Percentiles rank a stretch among this genome's conserved stretches.
Evolutionary conservation across 768 basidiomycete genomes (phyloP).

Genomic region (Xerocomellus intermedius): DNA sequence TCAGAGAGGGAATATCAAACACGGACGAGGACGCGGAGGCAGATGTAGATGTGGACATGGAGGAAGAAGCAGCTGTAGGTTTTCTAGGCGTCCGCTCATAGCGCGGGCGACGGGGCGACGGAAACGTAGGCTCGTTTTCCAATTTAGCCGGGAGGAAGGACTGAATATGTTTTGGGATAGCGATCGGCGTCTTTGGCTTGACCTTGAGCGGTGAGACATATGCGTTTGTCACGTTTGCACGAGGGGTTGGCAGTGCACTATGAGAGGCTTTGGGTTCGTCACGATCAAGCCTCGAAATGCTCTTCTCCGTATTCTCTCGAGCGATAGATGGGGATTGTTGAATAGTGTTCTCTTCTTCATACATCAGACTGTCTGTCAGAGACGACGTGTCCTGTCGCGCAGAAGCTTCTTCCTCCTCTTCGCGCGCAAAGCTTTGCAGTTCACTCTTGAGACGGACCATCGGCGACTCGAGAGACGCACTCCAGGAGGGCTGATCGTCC

Average conservation of each 20-base stretch:
- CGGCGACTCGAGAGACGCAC: conserved; percentile 71
- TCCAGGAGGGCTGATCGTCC: conserved; percentile 64
- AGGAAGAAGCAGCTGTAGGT: conserved; percentile 8
- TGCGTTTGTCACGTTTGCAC: conserved; percentile 30
- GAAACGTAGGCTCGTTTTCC: conserved; percentile 53
- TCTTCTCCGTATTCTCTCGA: conserved; percentile 49
- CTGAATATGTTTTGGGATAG: conserved; percentile 49
- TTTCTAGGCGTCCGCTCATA: conserved; percentile 31
- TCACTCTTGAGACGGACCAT: conserved; percentile 65
- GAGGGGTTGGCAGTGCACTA: conserved; percentile 36
- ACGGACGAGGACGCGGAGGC: conserved; percentile 22
- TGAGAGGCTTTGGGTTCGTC: conserved; percentile 46
- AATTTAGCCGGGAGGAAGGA: conserved; percentile 68
- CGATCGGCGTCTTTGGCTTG: conserved; percentile 58
- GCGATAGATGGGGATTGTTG: conserved; percentile 29
- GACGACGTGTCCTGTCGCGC: conserved; percentile 19
- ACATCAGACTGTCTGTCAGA: conserved; percentile 28
- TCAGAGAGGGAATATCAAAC: conserved; percentile 53
- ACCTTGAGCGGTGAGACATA: conserved; percentile 51
- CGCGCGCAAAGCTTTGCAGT: conserved; percentile 49
- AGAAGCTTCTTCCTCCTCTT: conserved; percentile 37
- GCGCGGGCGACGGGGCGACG: conserved; percentile 38
- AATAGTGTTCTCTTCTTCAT: conserved; percentile 29
- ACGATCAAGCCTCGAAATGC: conserved; percentile 41
- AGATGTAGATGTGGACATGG: conserved; percentile 29